phyloP scores from a whole-genome alignment of 371 early-diverging fungal genomes.

The Choanephora cucurbitarum region DNA sequence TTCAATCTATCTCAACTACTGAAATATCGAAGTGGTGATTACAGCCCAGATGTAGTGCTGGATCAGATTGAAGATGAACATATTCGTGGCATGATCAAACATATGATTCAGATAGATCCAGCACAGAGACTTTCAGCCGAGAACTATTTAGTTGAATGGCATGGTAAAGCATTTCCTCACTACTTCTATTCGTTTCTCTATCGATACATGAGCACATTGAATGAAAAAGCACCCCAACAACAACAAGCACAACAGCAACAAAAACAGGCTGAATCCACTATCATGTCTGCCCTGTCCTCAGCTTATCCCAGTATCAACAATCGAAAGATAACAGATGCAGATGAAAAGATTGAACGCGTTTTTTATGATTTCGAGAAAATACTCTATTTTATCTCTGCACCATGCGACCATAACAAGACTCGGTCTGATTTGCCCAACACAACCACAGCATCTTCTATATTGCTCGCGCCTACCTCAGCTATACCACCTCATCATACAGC shows the following conservation, averaged over 20 bases:
- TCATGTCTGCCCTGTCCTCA: slow-evolving; percentile 29
- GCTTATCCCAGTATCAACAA: slow-evolving; percentile 26
- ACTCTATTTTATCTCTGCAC: slow-evolving; percentile 52
- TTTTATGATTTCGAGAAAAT: slow-evolving; percentile 79
- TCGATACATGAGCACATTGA: slow-evolving; percentile 70
- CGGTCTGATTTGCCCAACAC: slow-evolving; percentile 28
- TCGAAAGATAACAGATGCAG: slow-evolving; percentile 59
- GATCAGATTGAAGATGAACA: slow-evolving; percentile 82
- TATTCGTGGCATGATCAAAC: slow-evolving; percentile 71
- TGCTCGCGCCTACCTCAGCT: slow-evolving; percentile 45
- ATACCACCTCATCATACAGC: slow-evolving; percentile 40
- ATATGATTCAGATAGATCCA: slow-evolving; percentile 90
- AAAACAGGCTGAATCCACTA: slow-evolving; percentile 14
- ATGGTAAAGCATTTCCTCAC: slow-evolving; percentile 78
- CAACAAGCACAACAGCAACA: slow-evolving; percentile 13
- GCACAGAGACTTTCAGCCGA: slow-evolving; percentile 68
- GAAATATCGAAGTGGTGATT: slow-evolving; percentile 80
- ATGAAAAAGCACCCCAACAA: slow-evolving; percentile 40
- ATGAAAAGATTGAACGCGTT: slow-evolving; percentile 77
- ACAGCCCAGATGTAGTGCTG: slow-evolving; percentile 65
- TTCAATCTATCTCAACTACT: slow-evolving; percentile 90
- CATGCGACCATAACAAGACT: slow-evolving; percentile 20
- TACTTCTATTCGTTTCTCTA: slow-evolving; percentile 80
- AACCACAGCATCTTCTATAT: slow-evolving; percentile 41
- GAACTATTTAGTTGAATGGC: slow-evolving; percentile 74